Base-by-base conservation (phyloP, 2,329 filamentous ascomycete genomes). In the Sclerotinia trifoliorum region DNA sequence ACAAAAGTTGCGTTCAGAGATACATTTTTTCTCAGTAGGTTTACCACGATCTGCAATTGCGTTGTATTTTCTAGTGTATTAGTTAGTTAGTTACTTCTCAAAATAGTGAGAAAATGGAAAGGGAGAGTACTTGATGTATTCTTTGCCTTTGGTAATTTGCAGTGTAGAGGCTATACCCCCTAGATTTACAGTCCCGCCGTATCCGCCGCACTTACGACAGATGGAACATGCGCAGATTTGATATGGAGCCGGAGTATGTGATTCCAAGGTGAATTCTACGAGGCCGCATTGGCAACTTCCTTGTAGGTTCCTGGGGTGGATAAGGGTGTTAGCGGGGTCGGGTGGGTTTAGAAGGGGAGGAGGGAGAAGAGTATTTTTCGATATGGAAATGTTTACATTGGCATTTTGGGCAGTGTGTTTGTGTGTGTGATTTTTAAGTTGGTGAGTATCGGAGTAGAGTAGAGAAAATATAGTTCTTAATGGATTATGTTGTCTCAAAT, bases 221-320 rank as follows among this genome's bases (percentile, higher is more conserved):
- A 83, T 83, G 69, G 80, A 80, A 72, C 81, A 83, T 48, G 80
- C 80, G 67, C 82, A 83, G 42, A 83, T 76, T 72, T 83, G 81
- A 68, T 82, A 83, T 0, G 81, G 82, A 0, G 82, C 80, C 0
- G 81, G 81, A 1, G 39, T 83, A 46, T 80, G 76, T 3, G 80
- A 83, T 65, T 82, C 72, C 10, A 83, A 74, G 5, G 76, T 78
- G 71, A 83, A 83, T 74, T 82, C 78, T n/a, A 83, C 75, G 49
- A 76, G 75, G 64, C 82, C 81, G 71, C 81, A 83, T 73, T 83
- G 82, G 75, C 81, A 83, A 73, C 80, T 82, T 72, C 82, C 82
- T 69, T 82, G 75, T 10, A 83, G 79, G 72, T 79, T 79, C 78
- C 81, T 83, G 42, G 32, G 35, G 26, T 52, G 19, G 6, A 35